Evolutionary conservation across 192 early-diverging fungal species (phyloP).

Genomic region (Phycomyces nitens): DNA sequence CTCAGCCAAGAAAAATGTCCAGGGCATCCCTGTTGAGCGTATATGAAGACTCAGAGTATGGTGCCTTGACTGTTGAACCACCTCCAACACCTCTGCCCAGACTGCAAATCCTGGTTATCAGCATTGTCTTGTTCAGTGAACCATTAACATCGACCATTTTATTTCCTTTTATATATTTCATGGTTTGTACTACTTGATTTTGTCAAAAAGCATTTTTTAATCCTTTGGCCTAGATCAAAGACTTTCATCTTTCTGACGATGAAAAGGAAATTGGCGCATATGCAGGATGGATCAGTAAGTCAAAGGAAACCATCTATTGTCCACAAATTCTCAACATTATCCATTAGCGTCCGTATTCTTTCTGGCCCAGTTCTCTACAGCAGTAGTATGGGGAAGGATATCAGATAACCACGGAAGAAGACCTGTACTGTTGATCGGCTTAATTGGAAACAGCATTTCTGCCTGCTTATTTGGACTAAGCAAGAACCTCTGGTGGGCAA

Average conservation of each 20-base stretch:
- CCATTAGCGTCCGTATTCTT: slow-evolving; percentile 59
- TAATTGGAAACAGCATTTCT: slow-evolving; percentile 71
- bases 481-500: slow-evolving; percentile 53
- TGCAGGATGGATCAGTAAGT: slow-evolving; percentile 62
- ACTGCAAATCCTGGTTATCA: slow-evolving; percentile 46
- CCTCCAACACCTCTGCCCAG: slow-evolving; percentile 41
- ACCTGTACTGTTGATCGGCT: slow-evolving; percentile 75
- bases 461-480: slow-evolving; percentile 72
- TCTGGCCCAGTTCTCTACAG: slow-evolving; percentile 66
- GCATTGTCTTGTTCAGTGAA: slow-evolving; percentile 56
- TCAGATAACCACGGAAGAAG: slow-evolving; percentile 81
- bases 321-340: too few species aligned
- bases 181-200: slow-evolving; percentile 40
- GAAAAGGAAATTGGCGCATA: slow-evolving; percentile 83
- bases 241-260: slow-evolving; percentile 65
- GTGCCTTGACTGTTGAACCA: too few species aligned
- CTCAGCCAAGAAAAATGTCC: too few species aligned
- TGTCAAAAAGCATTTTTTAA: not conserved
- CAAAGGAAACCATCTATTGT: too few species aligned
- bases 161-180: slow-evolving; percentile 85
- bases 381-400: slow-evolving; percentile 68
- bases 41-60: too few species aligned
- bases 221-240: slow-evolving; percentile 45
- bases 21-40: too few species aligned
- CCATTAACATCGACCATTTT: slow-evolving; percentile 68